phyloP scores from a whole-genome alignment of 768 basidiomycete genomes.

The Xerocomellus chrysenteron region DNA sequence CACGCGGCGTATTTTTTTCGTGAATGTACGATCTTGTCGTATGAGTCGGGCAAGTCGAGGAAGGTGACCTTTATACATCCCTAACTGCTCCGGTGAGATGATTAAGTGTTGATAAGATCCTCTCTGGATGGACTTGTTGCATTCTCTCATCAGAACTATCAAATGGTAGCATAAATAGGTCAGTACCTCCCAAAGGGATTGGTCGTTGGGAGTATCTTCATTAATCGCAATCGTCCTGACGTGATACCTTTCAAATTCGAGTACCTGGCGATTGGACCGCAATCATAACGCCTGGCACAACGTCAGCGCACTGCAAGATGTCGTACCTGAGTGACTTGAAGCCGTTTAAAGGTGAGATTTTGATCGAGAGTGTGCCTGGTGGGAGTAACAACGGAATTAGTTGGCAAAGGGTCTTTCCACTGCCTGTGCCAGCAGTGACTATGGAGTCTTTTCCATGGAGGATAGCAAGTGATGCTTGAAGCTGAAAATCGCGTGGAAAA shows the following conservation, averaged over 20 bases:
- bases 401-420: too few relatives aligned
- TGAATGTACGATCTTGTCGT: background rate
- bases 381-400: too few relatives aligned
- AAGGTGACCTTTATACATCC: constrained; percentile 1
- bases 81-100: constrained; percentile 6
- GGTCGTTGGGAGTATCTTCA: constrained; percentile 2
- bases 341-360: background rate
- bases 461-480: too few relatives aligned
- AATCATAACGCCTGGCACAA: too few relatives aligned
- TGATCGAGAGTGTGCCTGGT: background rate
- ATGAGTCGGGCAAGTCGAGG: background rate
- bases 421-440: too few relatives aligned
- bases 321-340: background rate
- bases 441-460: too few relatives aligned
- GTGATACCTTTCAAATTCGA: background rate
- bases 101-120: constrained; percentile 1
- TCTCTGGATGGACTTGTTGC: background rate
- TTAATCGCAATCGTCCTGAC: constrained; percentile 6
- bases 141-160: background rate
- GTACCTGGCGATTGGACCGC: background rate
- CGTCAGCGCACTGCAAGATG: too few relatives aligned
- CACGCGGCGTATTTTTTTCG: background rate
- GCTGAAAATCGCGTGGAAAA: too few relatives aligned
- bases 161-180: too few relatives aligned
- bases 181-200: background rate